Conservation (phyloP, 345 rosid genomes). For the Sisymbrium altissimum region DNA sequence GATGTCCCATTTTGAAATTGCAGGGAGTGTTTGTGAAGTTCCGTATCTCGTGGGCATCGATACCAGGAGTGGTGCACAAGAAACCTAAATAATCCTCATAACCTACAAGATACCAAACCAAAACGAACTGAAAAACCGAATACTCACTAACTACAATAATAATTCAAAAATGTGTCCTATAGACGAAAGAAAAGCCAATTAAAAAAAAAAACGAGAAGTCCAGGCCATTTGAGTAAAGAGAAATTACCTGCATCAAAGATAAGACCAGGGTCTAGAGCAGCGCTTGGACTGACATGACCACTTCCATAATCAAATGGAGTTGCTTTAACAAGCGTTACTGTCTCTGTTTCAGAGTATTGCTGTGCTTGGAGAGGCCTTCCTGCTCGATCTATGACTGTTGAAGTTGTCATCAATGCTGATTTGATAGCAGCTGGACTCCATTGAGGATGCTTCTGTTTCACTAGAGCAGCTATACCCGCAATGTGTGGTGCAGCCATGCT, state of each 20-base stretch:
- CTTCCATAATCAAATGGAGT: slow-evolving; percentile 98
- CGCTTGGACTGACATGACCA: slow-evolving; percentile 93
- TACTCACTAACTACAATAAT: background rate
- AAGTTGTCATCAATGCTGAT: slow-evolving; percentile 93
- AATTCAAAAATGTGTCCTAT: background rate
- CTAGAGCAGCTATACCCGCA: slow-evolving; percentile 96
- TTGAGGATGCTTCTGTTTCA: slow-evolving; percentile 90
- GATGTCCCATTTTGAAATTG: slow-evolving; percentile 71
- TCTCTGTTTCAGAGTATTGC: slow-evolving; percentile 82
- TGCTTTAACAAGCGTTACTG: slow-evolving; percentile 64
- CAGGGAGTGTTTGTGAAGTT: slow-evolving; percentile 77
- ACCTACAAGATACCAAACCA: slow-evolving; percentile 40
- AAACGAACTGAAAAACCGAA: background rate
- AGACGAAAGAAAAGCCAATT: background rate
- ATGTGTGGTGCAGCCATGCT: slow-evolving; percentile 99
- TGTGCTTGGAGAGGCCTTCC: slow-evolving; percentile 95
- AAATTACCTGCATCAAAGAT: slow-evolving; percentile 83
- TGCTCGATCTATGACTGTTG: slow-evolving; percentile 76
- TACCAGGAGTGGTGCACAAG: slow-evolving; percentile 94
- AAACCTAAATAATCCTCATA: slow-evolving; percentile 86
- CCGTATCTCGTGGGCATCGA: slow-evolving; percentile 63
- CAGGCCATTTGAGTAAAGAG: background rate
- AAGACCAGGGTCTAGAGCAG: slow-evolving; percentile 98
- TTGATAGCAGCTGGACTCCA: slow-evolving; percentile 99
- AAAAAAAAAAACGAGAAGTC: background rate